phyloP scores from a whole-genome alignment of 352 stramenopile species.

The Globisporangium iwayamae region DNA sequence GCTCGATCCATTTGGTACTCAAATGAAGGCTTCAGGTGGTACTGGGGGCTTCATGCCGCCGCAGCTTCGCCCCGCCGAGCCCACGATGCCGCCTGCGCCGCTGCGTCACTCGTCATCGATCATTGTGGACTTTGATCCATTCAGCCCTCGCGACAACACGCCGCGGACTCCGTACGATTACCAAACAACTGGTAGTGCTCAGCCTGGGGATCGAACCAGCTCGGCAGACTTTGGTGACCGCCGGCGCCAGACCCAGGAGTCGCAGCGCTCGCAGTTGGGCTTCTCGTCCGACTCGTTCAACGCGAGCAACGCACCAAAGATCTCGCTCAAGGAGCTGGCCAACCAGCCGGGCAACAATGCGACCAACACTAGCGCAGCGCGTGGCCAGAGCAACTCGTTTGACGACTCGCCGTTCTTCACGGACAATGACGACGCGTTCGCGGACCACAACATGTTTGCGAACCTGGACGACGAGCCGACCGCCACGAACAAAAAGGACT shows the following conservation, averaged over 20 bases:
- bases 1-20: constrained; percentile 45
- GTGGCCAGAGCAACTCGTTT: constrained; percentile 14
- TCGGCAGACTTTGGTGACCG: constrained; percentile 24
- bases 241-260: constrained; percentile 63
- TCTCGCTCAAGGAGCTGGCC: constrained; percentile 44
- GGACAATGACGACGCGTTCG: constrained; percentile 60
- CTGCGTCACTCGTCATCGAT: constrained; percentile 37
- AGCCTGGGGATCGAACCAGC: not conserved
- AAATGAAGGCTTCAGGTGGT: constrained; percentile 11
- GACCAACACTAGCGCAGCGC: constrained; percentile 16
- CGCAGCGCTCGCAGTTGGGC: constrained; percentile 48
- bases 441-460: constrained; percentile 44
- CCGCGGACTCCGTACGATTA: constrained; percentile 50
- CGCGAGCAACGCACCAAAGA: constrained; percentile 20
- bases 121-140: constrained; percentile 72
- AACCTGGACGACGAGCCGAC: constrained; percentile 63
- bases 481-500: constrained; percentile 16
- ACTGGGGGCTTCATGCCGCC: constrained; percentile 4
- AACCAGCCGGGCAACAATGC: constrained; percentile 11
- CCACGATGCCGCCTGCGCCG: constrained; percentile 21
- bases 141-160: constrained; percentile 53
- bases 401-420: constrained; percentile 60
- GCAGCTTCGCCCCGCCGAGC: constrained; percentile 25
- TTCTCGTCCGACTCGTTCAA: constrained; percentile 55
- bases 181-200: constrained; percentile 2